Base-by-base conservation (phyloP, 2,329 filamentous ascomycete species). In the Colletotrichum musae region DNA sequence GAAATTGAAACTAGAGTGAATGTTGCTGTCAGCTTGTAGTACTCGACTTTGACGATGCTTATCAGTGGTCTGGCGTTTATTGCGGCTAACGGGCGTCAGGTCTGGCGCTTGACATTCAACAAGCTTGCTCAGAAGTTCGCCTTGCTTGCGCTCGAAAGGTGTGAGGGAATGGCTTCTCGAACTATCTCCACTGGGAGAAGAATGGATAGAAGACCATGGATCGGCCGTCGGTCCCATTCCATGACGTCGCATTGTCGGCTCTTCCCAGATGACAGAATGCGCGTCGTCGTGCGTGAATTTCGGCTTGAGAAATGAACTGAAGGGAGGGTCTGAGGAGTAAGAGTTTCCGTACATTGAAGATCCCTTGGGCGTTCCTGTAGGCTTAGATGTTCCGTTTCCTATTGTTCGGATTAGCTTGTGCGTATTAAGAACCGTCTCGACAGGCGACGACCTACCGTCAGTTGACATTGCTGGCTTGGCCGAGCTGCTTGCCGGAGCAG, bases 1-100 rank as follows among this genome's bases (percentile, higher is more conserved):
- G 64, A 89, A 84, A 56, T 79, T 82, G 74, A 90, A 90, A 79
- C 88, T 91, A 80, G 74, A 70, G 48, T 73, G 73, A 67, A 62
- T 67, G 72, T 51, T 53, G 68, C 72, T 73, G 79, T 86, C 71
- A 84, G 81, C 77, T 73, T 45, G 50, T 41, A 59, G n/a, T n/a
- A 24, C 70, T 36, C 28, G 9, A 50, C 15, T 67, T 47, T 66
- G 64, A 59, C n/a, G 52, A 18, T 45, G 50, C 48, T 32, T 48
- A 48, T 52, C 58, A 61, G 28, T 58, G 18, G 48, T 58, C 6
- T 63, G 72, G 71, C 39, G 61, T 24, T 53, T 67, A 32, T 63
- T 56, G 41, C 48, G 58, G 7, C 68, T 39, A 26, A 70, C 48
- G 32, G 62, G 70, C 39, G 50, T 45, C 58, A 64, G n/a, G 12